Base-by-base conservation (phyloP, 306 rosid species). In the Prunus fruticosa region DNA sequence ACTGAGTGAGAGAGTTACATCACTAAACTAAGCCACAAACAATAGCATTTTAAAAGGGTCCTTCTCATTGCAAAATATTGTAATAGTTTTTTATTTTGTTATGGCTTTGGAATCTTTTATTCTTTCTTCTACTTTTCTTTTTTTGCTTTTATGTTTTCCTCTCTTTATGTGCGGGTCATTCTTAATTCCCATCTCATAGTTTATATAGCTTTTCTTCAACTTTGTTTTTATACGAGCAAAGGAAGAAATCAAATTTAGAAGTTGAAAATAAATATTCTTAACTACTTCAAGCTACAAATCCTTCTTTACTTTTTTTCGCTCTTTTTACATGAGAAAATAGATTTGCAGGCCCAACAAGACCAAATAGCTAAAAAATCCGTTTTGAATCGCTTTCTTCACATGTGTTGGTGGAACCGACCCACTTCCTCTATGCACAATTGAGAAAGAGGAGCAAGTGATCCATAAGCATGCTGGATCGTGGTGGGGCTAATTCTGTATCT, bases 361-460 rank as follows among this genome's bases (percentile, higher is more conserved):
- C 45, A 63, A 16, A 0, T 3, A 63, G 45, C 20, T 15, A 30
- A 57, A 30, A 56, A 79, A 63, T 34, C 73, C 71, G 82, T 64
- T 79, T 46, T 6, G 74, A 62, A 68, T 81, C 32, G 50, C 82
- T 76, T 82, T 54, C 23, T 51, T 61, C 69, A 49, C 20, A 58
- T 58, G 46, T 60, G 57, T 25, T 18, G 83, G 57, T 81, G 86
- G 80, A 83, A 80, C 84, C 75, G 80, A 78, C 79, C 76, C 81
- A 71, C 75, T 27, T 64, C n/a, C 28, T 58, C 77, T 75, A 78
- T 73, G 79, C 25, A 69, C 53, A 73, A 64, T 20, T 20, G 58
- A 38, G 61, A 60, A 12, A 32, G 25, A 60, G 46, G 64, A 74
- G 82, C 71, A 52, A 72, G 79, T 80, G 58, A 61, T 66, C 34